Evolutionary conservation across 768 basidiomycete genomes (phyloP), one percentile per base, ranked within the genome.

Genomic region (Termitomyces eurrhizus): DNA sequence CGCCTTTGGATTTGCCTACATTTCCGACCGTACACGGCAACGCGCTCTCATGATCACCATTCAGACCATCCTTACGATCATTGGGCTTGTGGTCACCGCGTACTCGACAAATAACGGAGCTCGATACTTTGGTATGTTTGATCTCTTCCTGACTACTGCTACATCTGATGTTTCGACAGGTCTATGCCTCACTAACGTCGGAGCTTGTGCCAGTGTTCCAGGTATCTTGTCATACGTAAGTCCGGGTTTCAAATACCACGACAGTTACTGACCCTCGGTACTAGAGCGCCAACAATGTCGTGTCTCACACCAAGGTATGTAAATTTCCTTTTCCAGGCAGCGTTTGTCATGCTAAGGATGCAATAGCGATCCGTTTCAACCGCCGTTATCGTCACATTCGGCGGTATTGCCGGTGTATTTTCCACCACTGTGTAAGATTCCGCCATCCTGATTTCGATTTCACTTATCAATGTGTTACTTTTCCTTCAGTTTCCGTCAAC

Each of bases 381-480:
- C 12, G 76, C 74, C 2, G 59, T 71, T 33, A 73, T 74, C 53
- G 69, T 75, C 44, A 66, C 70, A 0, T 70, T 74, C 58, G 75
- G 74, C 36, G 77, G 77, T 26, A 68, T 78, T 33, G 76, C 76
- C 13, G 76, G 77, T 42, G 74, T 78, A 58, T 67, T 77, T 36
- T 73, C 75, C 6, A 75, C 75, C 7, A 74, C 71, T 26, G 73
- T 75, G 58, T 78, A 64, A 49, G 64, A 24, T 39, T 12, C 41
- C n/a, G 16, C 41, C 2, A 21, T 42, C 11, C 21, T 32, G 1
- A 39, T 42, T n/a, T 12, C 7, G 18, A 42, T 3, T 32, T 32
- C 8, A 14, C 39, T 55, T 18, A 32, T 29, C 41, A 55, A 55
- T 14, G 42, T 42, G 2, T 7, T 29, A 18, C 24, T 26, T 46